Evolutionary conservation across 306 rosid species (phyloP), one percentile per base, ranked within the genome.

Genomic region (Coriaria nepalensis): DNA sequence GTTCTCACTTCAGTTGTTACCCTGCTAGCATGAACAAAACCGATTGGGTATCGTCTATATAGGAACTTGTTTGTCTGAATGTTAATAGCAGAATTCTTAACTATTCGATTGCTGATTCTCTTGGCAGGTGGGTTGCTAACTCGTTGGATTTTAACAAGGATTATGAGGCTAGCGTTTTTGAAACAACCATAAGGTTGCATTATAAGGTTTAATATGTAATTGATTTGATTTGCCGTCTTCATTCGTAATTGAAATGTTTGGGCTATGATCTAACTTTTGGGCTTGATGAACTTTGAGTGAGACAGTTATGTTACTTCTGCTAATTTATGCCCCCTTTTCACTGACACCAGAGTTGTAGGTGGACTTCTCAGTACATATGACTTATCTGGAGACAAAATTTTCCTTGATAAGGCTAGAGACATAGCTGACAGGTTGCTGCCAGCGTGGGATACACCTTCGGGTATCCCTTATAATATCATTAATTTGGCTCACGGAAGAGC

Each of bases 171-270:
- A 92, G 99, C 48, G 96, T 92, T 61, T 92, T 92, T 72, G 96
- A 92, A 93, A 92, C 99, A 78, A 92, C 96, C 73, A 92, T 92
- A 86, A 92, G 96, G 96, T 82, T 79, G 81, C 81, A 56, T 69
- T 73, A 72, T 79, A 75, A 79, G 95, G 92, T 90, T 90, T 90
- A 83, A 71, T 75, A 69, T 63, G 70, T 60, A 60, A 82, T 85
- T 64, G 66, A 69, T 40, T 73, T 70, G 35, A 54, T 46, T 50
- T 72, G 56, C 32, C 59, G 55, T 32, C 11, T 41, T 45, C 34
- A 54, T 62, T 37, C 42, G 45, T 38, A 50, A 63, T 43, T 10
- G 34, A 46, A 47, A 33, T 57, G 57, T 63, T 32, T 8, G 53
- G 57, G 66, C 64, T 57, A 40, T 37, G 39, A 33, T 47, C 42